phyloP scores from a whole-genome alignment of 371 early-diverging fungal species.

The Mortierella sp. region DNA sequence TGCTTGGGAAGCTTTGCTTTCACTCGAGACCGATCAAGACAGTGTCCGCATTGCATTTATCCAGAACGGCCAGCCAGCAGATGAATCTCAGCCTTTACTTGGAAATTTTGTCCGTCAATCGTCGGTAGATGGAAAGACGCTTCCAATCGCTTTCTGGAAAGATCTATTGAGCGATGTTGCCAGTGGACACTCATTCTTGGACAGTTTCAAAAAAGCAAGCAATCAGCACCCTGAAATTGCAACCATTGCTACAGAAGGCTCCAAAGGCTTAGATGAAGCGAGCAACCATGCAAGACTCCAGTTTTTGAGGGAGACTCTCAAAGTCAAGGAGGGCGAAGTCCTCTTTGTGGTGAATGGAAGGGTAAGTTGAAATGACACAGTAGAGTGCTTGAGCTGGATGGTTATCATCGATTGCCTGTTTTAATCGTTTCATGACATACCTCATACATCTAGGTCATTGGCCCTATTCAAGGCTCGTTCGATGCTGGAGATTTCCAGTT shows the following conservation, averaged over 20 bases:
- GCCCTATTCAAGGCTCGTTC: conserved; percentile 66
- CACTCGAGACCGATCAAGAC: conserved; percentile 20
- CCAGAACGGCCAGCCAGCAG: conserved; percentile 51
- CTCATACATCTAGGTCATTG: conserved; percentile 56
- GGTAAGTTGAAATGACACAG: conserved; percentile 40
- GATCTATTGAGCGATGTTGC: conserved; percentile 24
- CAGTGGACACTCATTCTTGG: conserved; percentile 14
- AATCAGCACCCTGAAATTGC: conserved; percentile 30
- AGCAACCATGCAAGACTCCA: conserved; percentile 4
- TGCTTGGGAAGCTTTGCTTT: conserved; percentile 58
- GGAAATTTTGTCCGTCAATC: conserved; percentile 42
- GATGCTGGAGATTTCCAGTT: conserved; percentile 62
- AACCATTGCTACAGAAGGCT: conserved; percentile 32
- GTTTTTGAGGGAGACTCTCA: conserved; percentile 40
- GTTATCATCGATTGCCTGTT: neutral
- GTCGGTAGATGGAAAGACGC: conserved; percentile 27
- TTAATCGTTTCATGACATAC: too few relatives aligned
- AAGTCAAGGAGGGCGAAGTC: conserved; percentile 41
- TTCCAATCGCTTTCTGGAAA: conserved; percentile 47
- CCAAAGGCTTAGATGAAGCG: conserved; percentile 31
- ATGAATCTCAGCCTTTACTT: conserved; percentile 17
- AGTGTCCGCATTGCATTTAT: conserved; percentile 64
- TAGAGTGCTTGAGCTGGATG: neutral
- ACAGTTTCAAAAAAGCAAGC: conserved; percentile 18
- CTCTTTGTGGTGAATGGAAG: conserved; percentile 66